A percentile compares a stretch with the other conserved stretches of the same genome.
Evolutionary conservation across 2,329 filamentous ascomycete genomes (phyloP).

Genomic region (Cladosporium cucumerinum): DNA sequence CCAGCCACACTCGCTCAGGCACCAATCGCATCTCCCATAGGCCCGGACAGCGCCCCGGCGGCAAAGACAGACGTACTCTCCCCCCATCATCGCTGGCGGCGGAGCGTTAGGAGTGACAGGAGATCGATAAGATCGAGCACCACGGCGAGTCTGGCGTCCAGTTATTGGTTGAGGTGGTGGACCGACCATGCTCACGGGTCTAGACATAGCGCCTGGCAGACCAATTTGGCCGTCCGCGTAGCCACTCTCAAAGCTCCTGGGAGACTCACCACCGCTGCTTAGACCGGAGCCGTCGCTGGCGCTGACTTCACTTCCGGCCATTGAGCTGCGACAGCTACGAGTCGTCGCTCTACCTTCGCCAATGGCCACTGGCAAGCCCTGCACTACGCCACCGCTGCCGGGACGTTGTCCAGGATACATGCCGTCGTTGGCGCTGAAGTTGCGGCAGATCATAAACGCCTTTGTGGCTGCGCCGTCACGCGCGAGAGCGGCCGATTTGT

Average conservation of each 20-base stretch:
- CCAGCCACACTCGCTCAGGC: constrained; percentile 43
- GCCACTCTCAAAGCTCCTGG: constrained; percentile 46
- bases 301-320: constrained; percentile 29
- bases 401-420: constrained; percentile 65
- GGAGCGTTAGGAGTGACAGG: not conserved
- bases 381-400: constrained; percentile 48
- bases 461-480: constrained; percentile 93
- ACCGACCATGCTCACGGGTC: constrained; percentile 10
- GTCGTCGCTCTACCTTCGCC: constrained; percentile 50
- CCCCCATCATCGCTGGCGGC: constrained; percentile 15
- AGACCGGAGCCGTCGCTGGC: constrained; percentile 40
- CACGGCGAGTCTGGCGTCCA: not conserved
- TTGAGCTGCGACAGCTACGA: constrained; percentile 37
- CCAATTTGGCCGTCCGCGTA: constrained; percentile 35
- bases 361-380: constrained; percentile 63
- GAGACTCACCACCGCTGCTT: constrained; percentile 54
- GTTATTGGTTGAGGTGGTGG: not conserved
- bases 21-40: constrained; percentile 44
- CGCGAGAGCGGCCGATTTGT: constrained; percentile 76
- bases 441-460: constrained; percentile 95
- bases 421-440: constrained; percentile 94
- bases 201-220: constrained; percentile 19
- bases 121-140: not conserved
- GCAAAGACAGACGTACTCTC: constrained; percentile 32
- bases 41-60: constrained; percentile 37